Evolutionary conservation across 495 filamentous ascomycete genomes (phyloP).

Genomic region (Aspergillus hancockii): DNA sequence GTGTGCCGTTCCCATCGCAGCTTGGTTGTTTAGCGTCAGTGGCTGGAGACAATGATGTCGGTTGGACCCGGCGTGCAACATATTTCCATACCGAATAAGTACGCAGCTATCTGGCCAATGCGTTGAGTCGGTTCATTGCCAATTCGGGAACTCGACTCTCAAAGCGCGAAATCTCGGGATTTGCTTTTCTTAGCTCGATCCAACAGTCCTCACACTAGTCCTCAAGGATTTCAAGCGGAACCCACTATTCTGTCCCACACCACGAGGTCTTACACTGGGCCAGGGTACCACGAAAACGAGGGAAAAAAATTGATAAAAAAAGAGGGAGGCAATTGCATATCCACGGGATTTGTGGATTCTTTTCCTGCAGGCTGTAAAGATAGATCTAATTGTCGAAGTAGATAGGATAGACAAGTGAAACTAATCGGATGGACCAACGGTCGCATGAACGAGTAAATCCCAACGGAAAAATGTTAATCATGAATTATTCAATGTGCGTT

Average conservation of each 20-base stretch:
- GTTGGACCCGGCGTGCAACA: constrained; percentile 10
- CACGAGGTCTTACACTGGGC: not conserved
- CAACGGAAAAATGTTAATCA: too few relatives aligned
- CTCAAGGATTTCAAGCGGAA: constrained; percentile 9
- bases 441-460: not conserved
- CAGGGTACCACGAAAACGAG: not conserved
- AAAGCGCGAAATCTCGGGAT: constrained; percentile 11
- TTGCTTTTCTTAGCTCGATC: constrained; percentile 12
- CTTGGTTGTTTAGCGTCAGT: constrained; percentile 1
- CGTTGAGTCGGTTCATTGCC: constrained; percentile 5
- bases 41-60: constrained; percentile 14
- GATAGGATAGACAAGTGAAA: not conserved
- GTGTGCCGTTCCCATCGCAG: not conserved
- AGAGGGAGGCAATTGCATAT: too few relatives aligned
- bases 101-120: constrained; percentile 15
- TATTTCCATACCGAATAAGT: constrained; percentile 7
- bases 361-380: too few relatives aligned
- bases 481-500: not conserved
- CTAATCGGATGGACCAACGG: constrained; percentile 3
- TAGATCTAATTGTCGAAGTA: too few relatives aligned
- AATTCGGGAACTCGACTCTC: constrained; percentile 7
- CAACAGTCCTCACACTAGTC: not conserved
- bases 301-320: not conserved
- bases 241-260: constrained; percentile 7
- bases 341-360: too few relatives aligned